Evolutionary conservation across 176 grass and related monocot genomes (phyloP).

Genomic region (Secale cereale): DNA sequence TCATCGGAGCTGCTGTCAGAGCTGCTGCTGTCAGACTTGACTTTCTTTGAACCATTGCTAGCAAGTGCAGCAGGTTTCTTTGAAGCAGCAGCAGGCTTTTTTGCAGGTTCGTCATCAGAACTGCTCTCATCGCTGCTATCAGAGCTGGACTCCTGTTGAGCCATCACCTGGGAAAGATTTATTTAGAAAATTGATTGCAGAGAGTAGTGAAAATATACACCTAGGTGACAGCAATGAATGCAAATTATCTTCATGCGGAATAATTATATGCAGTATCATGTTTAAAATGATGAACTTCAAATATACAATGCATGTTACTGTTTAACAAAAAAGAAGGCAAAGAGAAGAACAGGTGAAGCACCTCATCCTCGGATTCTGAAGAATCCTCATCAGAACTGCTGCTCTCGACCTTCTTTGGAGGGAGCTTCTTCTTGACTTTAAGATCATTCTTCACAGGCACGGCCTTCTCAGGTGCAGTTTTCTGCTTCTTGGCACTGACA

Average conservation of each 20-base stretch:
- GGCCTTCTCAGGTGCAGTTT: constrained; percentile 26
- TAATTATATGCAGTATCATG: background rate
- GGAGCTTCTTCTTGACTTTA: constrained; percentile 47
- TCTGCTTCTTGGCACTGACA: constrained; percentile 63
- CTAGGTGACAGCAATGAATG: background rate
- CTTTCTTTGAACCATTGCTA: constrained; percentile 59
- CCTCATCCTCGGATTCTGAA: constrained; percentile 79
- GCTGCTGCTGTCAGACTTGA: constrained; percentile 42
- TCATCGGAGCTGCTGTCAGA: constrained; percentile 61
- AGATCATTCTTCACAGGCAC: background rate
- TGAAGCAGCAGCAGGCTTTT: constrained; percentile 37
- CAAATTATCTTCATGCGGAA: background rate
- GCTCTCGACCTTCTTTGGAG: constrained; percentile 55
- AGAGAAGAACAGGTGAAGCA: background rate
- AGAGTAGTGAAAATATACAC: background rate
- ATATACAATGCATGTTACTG: background rate
- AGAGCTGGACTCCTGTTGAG: constrained; percentile 45
- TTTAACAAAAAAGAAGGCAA: background rate
- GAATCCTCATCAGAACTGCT: constrained; percentile 69
- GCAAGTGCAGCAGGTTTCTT: constrained; percentile 25
- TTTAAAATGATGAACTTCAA: background rate
- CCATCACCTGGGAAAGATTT: constrained; percentile 34
- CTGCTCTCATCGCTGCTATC: constrained; percentile 43
- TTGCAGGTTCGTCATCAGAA: constrained; percentile 48
- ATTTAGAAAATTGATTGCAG: background rate